Base-by-base conservation (phyloP, 1,139 yeast species). In the Taiozyma onychis region DNA sequence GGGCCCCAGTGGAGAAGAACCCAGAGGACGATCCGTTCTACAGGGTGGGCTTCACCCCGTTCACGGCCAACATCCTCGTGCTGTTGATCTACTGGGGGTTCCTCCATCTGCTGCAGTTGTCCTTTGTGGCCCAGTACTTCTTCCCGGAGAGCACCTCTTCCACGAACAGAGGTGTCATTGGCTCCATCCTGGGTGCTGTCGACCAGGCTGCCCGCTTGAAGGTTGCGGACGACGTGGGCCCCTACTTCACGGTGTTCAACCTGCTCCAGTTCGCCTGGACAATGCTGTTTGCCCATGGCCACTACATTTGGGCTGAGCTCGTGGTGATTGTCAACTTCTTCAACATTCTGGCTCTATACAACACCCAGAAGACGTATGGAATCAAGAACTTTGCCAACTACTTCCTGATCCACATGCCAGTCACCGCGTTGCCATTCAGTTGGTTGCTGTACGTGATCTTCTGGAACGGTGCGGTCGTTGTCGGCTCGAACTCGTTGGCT, bases 401-500 rank as follows among this genome's bases (percentile, higher is more conserved):
- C 81, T 53, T 78, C 39, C 68, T 80, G 48, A 70, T 85, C 49
- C 95, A 86, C 66, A 68, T 80, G 55, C 77, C 90, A n/a, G 73
- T 78, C 16, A 73, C 79, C 16, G 88, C 91, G 1, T 60, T 86
- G 60, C 95, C 96, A 34, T 67, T 86, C 50, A 74, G 88, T 28
- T 88, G 95, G 95, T 69, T 83, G 41, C 66, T 85, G 55, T 85
- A 81, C 63, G 84, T 81, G 28, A 66, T 88, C 43, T 84, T 87
- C 71, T 87, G 95, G 95, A 85, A 85, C 61, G 95, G 95, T 39
- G 91, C 95, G 4, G 84, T 83, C 32, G 73, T 79, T 41, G 76
- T 78, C 54, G 71, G 74, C 45, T 67, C 73, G 42, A 61, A 69
- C 13, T 62, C 67, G 6, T 66, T 84, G 32, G 71, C 78, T 35